A percentile compares a stretch with the other conserved stretches of the same genome.
These are phyloP conservation scores for Didymellaceae sp. DNA, from an alignment of 2,329 filamentous ascomycete species.

Conservation along the genomic window DNA sequence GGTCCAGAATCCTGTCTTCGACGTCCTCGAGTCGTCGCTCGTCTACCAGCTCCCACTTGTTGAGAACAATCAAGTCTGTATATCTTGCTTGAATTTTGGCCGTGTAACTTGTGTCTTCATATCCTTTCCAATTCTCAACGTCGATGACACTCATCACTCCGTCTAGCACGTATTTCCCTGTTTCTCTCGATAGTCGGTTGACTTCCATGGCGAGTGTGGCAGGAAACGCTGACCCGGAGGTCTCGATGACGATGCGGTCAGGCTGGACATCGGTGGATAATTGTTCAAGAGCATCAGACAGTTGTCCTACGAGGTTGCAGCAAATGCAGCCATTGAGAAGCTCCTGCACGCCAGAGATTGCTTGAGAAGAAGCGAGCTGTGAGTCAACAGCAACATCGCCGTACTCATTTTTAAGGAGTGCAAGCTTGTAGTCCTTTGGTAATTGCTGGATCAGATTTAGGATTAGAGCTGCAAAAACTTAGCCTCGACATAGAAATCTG, in stretches of 20 bases:
- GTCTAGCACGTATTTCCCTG: slow-evolving; percentile 75
- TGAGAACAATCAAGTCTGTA: slow-evolving; percentile 89
- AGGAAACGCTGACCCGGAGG: slow-evolving; percentile 80
- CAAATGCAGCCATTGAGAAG: slow-evolving; percentile 97
- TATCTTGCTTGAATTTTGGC: slow-evolving; percentile 87
- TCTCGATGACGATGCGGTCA: slow-evolving; percentile 93
- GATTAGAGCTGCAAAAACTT: slow-evolving; percentile 66
- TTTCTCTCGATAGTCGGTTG: slow-evolving; percentile 76
- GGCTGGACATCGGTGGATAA: slow-evolving; percentile 68
- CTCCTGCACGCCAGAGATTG: slow-evolving; percentile 89
- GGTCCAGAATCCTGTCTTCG: slow-evolving; percentile 77
- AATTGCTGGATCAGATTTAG: slow-evolving; percentile 94
- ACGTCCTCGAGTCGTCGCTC: slow-evolving; percentile 79
- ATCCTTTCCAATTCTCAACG: slow-evolving; percentile 93
- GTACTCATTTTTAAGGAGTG: slow-evolving; percentile 97
- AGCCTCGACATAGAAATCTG: neutral
- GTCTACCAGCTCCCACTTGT: slow-evolving; percentile 84
- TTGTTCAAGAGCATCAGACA: slow-evolving; percentile 79
- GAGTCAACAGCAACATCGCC: slow-evolving; percentile 94
- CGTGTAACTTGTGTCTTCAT: slow-evolving; percentile 89
- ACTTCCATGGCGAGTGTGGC: slow-evolving; percentile 91
- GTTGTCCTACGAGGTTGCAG: slow-evolving; percentile 95
- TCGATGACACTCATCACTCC: slow-evolving; percentile 90
- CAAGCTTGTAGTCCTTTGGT: slow-evolving; percentile 84
- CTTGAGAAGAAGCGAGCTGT: slow-evolving; percentile 80